A percentile compares a stretch with the other conserved stretches of the same genome.
These are phyloP conservation scores for Abelmoschus esculentus DNA, from an alignment of 345 rosid genomes.

Conservation along the genomic window DNA sequence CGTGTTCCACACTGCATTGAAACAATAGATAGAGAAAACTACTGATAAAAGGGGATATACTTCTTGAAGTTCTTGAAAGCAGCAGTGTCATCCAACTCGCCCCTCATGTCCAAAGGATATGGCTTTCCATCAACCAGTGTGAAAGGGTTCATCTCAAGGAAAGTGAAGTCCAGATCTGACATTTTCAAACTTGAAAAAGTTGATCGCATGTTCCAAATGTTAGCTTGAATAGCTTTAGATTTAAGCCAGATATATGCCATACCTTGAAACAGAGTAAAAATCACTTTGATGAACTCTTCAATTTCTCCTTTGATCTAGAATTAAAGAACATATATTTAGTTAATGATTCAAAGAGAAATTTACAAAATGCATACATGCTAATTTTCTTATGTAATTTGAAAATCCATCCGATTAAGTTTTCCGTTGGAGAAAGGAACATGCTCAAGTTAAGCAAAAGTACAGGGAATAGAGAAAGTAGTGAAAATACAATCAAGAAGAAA, in stretches of 20 bases:
- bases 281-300: slow-evolving; percentile 59
- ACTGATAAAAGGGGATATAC: slow-evolving; percentile 28
- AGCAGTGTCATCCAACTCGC: slow-evolving; percentile 97
- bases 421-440: too few relatives aligned
- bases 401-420: not conserved
- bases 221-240: not conserved
- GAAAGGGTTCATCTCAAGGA: slow-evolving; percentile 98
- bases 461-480: too few relatives aligned
- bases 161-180: slow-evolving; percentile 84
- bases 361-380: not conserved
- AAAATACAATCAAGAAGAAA: not conserved
- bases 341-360: not conserved
- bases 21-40: not conserved
- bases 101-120: slow-evolving; percentile 97
- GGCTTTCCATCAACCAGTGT: slow-evolving; percentile 86
- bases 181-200: slow-evolving; percentile 5
- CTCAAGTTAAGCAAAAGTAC: too few relatives aligned
- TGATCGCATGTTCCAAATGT: not conserved
- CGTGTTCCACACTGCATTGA: too few relatives aligned
- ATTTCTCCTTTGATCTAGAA: slow-evolving; percentile 58
- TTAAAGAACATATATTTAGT: not conserved
- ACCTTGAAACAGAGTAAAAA: slow-evolving; percentile 82
- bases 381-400: not conserved
- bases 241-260: not conserved
- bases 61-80: slow-evolving; percentile 95